phyloP scores from a whole-genome alignment of 1,139 yeast species.

The Yamadazyma atlantica region DNA sequence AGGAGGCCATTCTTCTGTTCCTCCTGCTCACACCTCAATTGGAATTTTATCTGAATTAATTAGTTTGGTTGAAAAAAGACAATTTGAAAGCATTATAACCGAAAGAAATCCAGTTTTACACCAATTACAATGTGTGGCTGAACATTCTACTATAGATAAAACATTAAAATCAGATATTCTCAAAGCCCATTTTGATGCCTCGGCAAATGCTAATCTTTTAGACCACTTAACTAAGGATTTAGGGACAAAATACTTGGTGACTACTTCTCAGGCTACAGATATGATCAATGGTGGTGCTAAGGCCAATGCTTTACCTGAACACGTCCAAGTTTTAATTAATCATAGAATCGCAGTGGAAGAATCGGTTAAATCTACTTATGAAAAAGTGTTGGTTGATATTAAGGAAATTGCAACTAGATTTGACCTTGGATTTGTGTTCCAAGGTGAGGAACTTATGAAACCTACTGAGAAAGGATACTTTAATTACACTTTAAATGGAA shows the following conservation, averaged over 20 bases:
- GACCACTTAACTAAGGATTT: conserved; percentile 25
- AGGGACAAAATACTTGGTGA: conserved; percentile 42
- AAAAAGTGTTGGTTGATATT: conserved; percentile 36
- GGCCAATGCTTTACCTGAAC: conserved; percentile 43
- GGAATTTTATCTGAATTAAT: conserved; percentile 45
- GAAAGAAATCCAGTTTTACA: conserved; percentile 41
- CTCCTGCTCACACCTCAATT: conserved; percentile 49
- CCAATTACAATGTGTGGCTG: conserved; percentile 46
- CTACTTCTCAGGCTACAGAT: conserved; percentile 59
- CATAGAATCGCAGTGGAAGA: conserved; percentile 50
- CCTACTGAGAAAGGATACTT: conserved; percentile 46
- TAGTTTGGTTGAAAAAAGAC: conserved; percentile 34
- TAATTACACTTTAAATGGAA: conserved; percentile 33
- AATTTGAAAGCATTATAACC: conserved; percentile 35
- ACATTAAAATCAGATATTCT: conserved; percentile 36
- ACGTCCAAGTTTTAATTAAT: conserved; percentile 29
- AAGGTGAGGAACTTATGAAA: conserved; percentile 28
- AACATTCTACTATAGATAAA: conserved; percentile 32
- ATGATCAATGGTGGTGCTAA: conserved; percentile 40
- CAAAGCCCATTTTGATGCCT: conserved; percentile 35
- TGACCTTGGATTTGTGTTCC: conserved; percentile 44
- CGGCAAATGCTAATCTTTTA: conserved; percentile 42
- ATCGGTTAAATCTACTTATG: conserved; percentile 35
- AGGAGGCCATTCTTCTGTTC: conserved; percentile 52
- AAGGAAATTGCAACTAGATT: conserved; percentile 40